Evolutionary conservation across 2,329 filamentous ascomycete genomes (phyloP), one percentile per base, ranked within the genome.

Genomic region (Aspergillus awamori): DNA sequence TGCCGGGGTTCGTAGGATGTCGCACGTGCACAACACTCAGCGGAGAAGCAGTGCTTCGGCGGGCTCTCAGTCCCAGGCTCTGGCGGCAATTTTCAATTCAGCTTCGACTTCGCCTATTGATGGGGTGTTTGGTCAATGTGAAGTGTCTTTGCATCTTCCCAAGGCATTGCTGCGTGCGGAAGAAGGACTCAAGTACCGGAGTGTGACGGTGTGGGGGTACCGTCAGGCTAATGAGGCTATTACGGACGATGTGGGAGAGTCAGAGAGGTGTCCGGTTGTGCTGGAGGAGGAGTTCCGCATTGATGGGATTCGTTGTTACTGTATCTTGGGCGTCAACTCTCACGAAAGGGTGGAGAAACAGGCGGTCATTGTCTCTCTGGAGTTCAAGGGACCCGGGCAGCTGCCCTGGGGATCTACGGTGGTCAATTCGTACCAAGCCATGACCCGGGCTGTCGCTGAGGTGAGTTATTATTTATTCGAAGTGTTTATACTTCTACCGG

Each of bases 271-370:
- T 36, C 67, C 70, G 20, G 66, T 74, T 38, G 67, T 74, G 5
- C 48, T 77, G 63, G 71, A 75, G 52, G 73, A 79, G 59, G 74
- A 77, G 59, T 78, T 79, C 60, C 70, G 71, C 2, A 76, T 83
- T 62, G 76, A 79, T 39, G 75, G 75, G 1, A 77, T 82, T 53
- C 72, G 77, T 24, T 79, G 77, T 63, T 72, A 77, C 51, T 81
- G 79, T 66, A 79, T 84, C 30, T 74, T 84, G 60, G 82, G 82
- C 1, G 80, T 84, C n/a, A 84, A 84, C 61, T 75, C 78, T 2
- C 82, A 83, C 63, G 82, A 84, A 69, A 74, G 82, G 20, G 67
- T 81, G 17, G 79, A 83, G 69, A 82, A 82, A 63, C 82, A 84
- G 67, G 75, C 74, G 26, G 79, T 84, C 8, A 75, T 80, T 61